A percentile compares a stretch with the other conserved stretches of the same genome.
These are phyloP conservation scores for Syzygium aqueum DNA, from an alignment of 345 rosid genomes.

Conservation along the genomic window DNA sequence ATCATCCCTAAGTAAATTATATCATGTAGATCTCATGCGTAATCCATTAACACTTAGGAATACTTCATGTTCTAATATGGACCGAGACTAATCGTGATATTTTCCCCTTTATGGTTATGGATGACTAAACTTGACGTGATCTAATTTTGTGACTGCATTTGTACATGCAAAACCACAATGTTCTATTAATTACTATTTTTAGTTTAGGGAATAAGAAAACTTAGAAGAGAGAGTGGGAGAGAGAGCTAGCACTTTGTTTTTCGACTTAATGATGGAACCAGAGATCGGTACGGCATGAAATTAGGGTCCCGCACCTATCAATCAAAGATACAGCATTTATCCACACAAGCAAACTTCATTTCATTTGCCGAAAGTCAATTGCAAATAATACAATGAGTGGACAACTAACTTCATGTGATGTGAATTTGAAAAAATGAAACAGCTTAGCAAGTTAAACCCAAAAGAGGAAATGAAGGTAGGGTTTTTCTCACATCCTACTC, in stretches of 20 bases:
- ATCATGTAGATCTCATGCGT: background rate
- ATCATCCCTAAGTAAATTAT: background rate
- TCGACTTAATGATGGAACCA: background rate
- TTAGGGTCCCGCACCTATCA: background rate
- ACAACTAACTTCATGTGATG: background rate
- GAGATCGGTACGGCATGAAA: background rate
- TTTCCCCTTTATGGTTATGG: background rate
- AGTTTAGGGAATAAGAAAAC: background rate
- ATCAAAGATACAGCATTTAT: background rate
- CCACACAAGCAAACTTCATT: background rate
- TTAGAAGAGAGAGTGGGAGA: background rate
- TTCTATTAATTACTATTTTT: background rate
- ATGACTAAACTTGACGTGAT: background rate
- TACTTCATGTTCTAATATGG: background rate
- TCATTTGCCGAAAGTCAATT: background rate
- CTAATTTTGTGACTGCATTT: background rate
- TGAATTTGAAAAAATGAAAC: background rate
- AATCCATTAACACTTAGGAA: background rate
- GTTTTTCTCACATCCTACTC: background rate
- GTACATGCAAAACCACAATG: background rate
- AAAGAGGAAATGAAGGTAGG: background rate
- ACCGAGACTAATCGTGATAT: background rate
- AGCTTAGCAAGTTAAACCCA: background rate
- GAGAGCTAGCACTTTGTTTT: background rate
- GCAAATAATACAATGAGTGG: background rate